Evolutionary conservation across 257 asterid species (phyloP).

Genomic region (Plantago ovata): DNA sequence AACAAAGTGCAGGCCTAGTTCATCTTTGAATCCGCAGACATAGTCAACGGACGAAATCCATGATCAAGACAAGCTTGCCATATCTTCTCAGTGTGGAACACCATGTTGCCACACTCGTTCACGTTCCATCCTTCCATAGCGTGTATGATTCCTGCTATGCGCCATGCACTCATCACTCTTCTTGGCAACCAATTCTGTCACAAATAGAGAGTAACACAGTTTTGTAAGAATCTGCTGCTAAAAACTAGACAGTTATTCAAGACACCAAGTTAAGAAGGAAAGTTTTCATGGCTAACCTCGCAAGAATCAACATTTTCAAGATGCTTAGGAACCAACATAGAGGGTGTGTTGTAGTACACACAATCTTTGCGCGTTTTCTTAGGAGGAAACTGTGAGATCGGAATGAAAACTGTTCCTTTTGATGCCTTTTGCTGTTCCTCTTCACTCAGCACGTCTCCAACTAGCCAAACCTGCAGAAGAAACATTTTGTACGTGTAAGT

Average conservation of each 20-base stretch:
- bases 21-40: slow-evolving; percentile 1
- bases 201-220: not conserved
- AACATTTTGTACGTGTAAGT: not conserved
- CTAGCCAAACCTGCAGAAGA: slow-evolving; percentile 30
- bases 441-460: slow-evolving; percentile 31
- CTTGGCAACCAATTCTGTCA: slow-evolving; percentile 30
- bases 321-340: slow-evolving; percentile 37
- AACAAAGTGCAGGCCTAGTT: not conserved
- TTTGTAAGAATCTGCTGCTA: no score
- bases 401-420: slow-evolving; percentile 38
- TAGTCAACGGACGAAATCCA: slow-evolving; percentile 19
- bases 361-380: slow-evolving; percentile 33
- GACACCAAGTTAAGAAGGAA: no score
- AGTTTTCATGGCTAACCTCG: slow-evolving; percentile 43
- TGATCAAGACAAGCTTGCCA: slow-evolving; percentile 27
- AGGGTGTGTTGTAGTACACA: slow-evolving; percentile 30
- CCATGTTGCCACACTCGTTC: slow-evolving; percentile 22
- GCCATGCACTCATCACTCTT: slow-evolving; percentile 30
- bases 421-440: slow-evolving; percentile 33
- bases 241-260: not conserved
- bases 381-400: slow-evolving; percentile 41
- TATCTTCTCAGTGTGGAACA: slow-evolving; percentile 18
- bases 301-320: slow-evolving; percentile 40
- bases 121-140: slow-evolving; percentile 27
- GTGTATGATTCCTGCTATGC: slow-evolving; percentile 29